Base-by-base conservation (phyloP, 768 basidiomycete genomes). In the Termitomyces sp. region DNA sequence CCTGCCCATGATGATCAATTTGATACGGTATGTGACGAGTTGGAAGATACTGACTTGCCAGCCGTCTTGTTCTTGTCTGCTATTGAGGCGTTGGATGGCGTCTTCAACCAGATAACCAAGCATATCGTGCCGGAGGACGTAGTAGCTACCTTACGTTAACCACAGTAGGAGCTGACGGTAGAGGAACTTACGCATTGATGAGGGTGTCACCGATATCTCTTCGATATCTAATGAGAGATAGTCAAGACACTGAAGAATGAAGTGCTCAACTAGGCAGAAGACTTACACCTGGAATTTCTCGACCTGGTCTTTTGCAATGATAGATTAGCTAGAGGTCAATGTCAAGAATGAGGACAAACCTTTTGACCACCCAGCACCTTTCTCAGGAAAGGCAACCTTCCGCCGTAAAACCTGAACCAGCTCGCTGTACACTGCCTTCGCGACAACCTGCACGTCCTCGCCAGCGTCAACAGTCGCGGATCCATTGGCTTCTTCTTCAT, bases 161-260 rank as follows among this genome's bases (percentile, higher is more conserved):
- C 23, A 30, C 35, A 50, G 44, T 32, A 56, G 23, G 48, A 40
- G 48, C 12, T 19, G 27, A 55, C 9, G n/a, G 21, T 12, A 37
- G 3, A 17, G 23, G 19, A 19, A 76, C 87, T 53, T 71, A 93
- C 89, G 91, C 90, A 62, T 94, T 94, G 58, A 94, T 86, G 14
- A 94, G 76, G 1, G 89, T 91, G 70, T 94, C 92, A 0, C 91
- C 92, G 25, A 92, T 84, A 57, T 94, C 91, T 59, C 91, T 74
- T 61, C 92, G 84, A 72, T 91, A 94, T 30, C 89, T 91, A 59
- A 10, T 59, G 21, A 28, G 44, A 52, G 44, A 52, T 37, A n/a
- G 32, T 27, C 4, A 48, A 50, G 7, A 9, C 21, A 21, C 9
- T 39, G 16, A 39, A 44, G 19, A 21, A 2, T 17, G 12, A 28